phyloP scores from a whole-genome alignment of 805 yeast genomes.

The Diddensiella santjacobensis region DNA sequence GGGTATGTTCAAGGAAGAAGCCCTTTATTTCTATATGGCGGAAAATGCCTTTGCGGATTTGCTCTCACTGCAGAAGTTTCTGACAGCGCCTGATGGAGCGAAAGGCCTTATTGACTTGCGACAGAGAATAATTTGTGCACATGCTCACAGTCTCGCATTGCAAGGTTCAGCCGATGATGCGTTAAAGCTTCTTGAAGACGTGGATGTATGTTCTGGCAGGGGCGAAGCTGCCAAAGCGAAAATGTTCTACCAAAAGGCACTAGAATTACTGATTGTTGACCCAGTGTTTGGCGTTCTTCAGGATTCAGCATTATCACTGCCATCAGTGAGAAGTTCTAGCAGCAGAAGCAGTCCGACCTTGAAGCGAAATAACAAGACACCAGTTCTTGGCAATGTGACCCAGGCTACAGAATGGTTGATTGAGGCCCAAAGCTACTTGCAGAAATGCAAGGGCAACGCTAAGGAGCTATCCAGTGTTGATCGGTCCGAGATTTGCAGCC shows the following conservation, averaged over 20 bases:
- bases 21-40: slow-evolving; percentile 16
- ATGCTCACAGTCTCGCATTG: not conserved
- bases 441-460: not conserved
- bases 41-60: slow-evolving; percentile 3
- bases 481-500: slow-evolving; percentile 11
- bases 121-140: not conserved
- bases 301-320: slow-evolving; percentile 49
- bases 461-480: slow-evolving; percentile 17
- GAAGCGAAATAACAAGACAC: not conserved
- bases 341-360: too few species aligned
- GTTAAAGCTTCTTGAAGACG: not conserved
- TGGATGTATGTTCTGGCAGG: not conserved
- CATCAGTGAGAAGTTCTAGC: slow-evolving; percentile 32
- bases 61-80: not conserved
- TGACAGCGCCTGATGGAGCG: not conserved
- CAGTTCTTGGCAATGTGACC: not conserved
- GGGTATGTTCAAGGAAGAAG: slow-evolving; percentile 16
- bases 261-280: slow-evolving; percentile 32
- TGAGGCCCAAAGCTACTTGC: slow-evolving; percentile 10
- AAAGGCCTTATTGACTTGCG: not conserved
- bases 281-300: slow-evolving; percentile 48
- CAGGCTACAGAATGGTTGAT: not conserved
- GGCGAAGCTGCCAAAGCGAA: slow-evolving; percentile 17
- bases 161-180: not conserved
- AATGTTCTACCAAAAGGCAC: slow-evolving; percentile 20